phyloP scores from a whole-genome alignment of 163 green algal genomes.

The Chloromonas sp. region DNA sequence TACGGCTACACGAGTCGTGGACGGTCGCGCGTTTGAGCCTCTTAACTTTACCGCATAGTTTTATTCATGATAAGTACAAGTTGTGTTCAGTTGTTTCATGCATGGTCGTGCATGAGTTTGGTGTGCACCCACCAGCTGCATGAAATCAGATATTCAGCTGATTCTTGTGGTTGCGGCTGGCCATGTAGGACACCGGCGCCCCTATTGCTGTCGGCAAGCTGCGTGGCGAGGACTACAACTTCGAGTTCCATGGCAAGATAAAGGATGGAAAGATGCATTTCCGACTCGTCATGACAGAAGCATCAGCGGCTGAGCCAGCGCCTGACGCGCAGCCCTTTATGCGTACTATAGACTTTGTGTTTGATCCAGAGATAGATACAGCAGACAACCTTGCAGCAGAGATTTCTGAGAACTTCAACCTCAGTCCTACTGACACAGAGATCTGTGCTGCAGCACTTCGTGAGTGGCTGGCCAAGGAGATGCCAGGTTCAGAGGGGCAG shows the following conservation, averaged over 20 bases:
- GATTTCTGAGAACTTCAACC: constrained; percentile 78
- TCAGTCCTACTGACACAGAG: constrained; percentile 81
- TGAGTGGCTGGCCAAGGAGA: constrained; percentile 70
- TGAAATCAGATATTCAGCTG: too few relatives aligned
- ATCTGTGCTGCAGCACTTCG: constrained; percentile 83
- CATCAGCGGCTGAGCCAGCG: not conserved
- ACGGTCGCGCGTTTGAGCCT: too few relatives aligned
- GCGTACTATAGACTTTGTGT: constrained; percentile 87
- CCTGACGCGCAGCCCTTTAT: constrained; percentile 20
- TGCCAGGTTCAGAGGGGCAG: constrained; percentile 25
- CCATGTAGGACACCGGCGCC: constrained; percentile 6
- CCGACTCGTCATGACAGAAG: constrained; percentile 68
- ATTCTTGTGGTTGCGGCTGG: too few relatives aligned
- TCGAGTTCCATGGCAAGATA: constrained; percentile 71
- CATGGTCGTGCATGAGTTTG: too few relatives aligned
- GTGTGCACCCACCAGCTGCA: too few relatives aligned
- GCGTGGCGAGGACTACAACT: constrained; percentile 86
- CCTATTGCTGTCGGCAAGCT: constrained; percentile 64
- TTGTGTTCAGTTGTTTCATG: too few relatives aligned
- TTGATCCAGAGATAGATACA: constrained; percentile 83
- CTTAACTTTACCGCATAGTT: too few relatives aligned
- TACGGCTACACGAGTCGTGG: too few relatives aligned
- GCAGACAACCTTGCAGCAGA: constrained; percentile 80
- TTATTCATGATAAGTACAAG: too few relatives aligned
- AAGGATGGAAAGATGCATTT: constrained; percentile 77